Evolutionary conservation across 441 rosid species (phyloP), one percentile per base, ranked within the genome.

Genomic region (Hypseocharis bilobata): DNA sequence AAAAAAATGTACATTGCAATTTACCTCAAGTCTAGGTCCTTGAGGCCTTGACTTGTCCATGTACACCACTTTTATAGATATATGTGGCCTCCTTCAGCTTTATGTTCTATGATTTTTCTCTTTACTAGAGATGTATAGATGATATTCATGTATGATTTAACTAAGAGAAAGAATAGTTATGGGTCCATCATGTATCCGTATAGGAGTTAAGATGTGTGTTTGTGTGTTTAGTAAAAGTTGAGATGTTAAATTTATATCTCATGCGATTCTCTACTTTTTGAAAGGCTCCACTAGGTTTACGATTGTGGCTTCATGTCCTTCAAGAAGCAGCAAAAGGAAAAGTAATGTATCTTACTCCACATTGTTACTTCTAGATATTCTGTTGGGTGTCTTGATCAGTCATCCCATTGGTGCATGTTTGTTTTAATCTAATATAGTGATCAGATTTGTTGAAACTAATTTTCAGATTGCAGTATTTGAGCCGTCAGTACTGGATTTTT

Each of bases 251-350:
- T 38, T 67, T 14, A 32, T 55, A 8, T 44, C 25, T 29, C 34
- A n/a, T 19, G 16, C 8, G 26, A 25, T 62, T 60, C 8, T 47
- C 23, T 62, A 54, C 38, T 63, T 44, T 58, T 58, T 59, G 55
- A 47, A 70, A 85, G 93, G 90, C 85, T 63, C 86, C 88, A 34
- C 14, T 77, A 56, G 97, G 97, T 27, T 58, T 82, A 51, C 83
- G 96, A 47, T 71, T 91, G 56, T 80, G 83, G 87, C 83, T 73
- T 62, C 81, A 87, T 64, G 29, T 73, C 22, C 84, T 73, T 71
- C 77, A 71, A 76, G 89, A 88, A 86, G 84, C 81, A 52, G 78
- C 84, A 28, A 76, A 77, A 74, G 96, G 94, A 82, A 83, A 83
- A 73, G 97, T 91, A 85, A 75, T 64, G 62, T 23, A 20, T 59